Percentiles rank a stretch among this genome's conserved stretches.
Evolutionary conservation across 1,284 basidiomycete species (phyloP).

Genomic region (Boletus nobilissimus): DNA sequence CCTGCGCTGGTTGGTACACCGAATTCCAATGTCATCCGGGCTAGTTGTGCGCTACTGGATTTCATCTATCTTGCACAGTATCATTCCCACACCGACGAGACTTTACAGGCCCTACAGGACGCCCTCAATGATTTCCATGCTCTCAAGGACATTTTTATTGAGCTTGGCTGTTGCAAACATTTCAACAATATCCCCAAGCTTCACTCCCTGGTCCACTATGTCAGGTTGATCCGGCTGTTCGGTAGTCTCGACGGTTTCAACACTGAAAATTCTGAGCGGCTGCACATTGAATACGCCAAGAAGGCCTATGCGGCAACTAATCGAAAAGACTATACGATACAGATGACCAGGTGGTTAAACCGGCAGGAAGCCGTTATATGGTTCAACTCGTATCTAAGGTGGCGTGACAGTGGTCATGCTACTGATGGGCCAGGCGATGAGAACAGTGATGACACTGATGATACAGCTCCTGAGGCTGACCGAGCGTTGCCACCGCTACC

Average conservation of each 20-base stretch:
- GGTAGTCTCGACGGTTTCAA: constrained; percentile 25
- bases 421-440: too few species aligned
- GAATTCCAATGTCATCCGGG: neutral
- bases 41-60: neutral
- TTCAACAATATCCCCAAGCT: constrained; percentile 40
- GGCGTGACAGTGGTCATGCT: too few species aligned
- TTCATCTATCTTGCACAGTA: neutral
- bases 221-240: constrained; percentile 2
- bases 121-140: neutral
- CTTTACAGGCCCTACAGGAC: neutral
- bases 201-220: constrained; percentile 32
- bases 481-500: too few species aligned
- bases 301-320: constrained; percentile 19
- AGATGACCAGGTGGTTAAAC: constrained; percentile 4
- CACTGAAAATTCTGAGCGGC: constrained; percentile 24
- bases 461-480: too few species aligned
- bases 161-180: neutral
- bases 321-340: neutral
- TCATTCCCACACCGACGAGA: neutral
- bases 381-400: neutral
- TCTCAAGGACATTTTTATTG: neutral
- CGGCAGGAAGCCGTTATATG: neutral
- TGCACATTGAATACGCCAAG: constrained; percentile 33
- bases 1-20: neutral
- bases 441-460: too few species aligned